A percentile compares a stretch with the other conserved stretches of the same genome.
Conservation (phyloP, 2,329 filamentous ascomycete genomes). For the Verticillium nubilum region DNA sequence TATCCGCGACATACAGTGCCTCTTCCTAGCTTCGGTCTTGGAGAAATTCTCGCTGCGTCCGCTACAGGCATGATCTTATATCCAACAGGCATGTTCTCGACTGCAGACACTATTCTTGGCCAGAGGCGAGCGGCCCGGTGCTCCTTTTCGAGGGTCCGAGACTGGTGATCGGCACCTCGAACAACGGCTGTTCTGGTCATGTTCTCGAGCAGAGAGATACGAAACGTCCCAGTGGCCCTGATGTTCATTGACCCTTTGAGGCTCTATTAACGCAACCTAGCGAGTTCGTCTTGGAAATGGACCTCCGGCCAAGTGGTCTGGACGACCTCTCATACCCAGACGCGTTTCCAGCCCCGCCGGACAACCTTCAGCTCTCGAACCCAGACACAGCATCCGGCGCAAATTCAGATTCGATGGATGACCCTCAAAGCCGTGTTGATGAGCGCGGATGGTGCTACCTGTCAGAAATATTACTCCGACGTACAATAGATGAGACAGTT, state of each 20-base stretch:
- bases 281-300: slow-evolving; percentile 1
- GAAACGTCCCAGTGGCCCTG: neutral
- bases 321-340: slow-evolving; percentile 13
- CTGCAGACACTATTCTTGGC: slow-evolving; percentile 6
- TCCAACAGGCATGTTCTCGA: slow-evolving; percentile 13
- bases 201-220: slow-evolving; percentile 15
- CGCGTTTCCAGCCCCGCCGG: slow-evolving; percentile 12
- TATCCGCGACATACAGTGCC: slow-evolving; percentile 18
- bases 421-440: neutral
- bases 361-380: neutral
- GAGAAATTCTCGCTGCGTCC: slow-evolving; percentile 16
- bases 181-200: slow-evolving; percentile 16
- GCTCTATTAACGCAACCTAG: neutral
- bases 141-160: neutral
- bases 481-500: slow-evolving; percentile 12
- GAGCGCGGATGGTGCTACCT: slow-evolving; percentile 16
- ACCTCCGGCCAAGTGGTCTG: slow-evolving; percentile 8
- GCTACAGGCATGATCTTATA: slow-evolving; percentile 14
- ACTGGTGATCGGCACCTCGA: slow-evolving; percentile 7
- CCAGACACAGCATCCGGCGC: neutral
- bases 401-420: neutral
- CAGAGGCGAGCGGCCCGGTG: slow-evolving; percentile 2
- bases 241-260: too few species aligned
- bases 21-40: slow-evolving; percentile 16
- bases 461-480: slow-evolving; percentile 14